Conservation (phyloP, 176 grass and related monocot species). For the Aegilops bicornis region DNA sequence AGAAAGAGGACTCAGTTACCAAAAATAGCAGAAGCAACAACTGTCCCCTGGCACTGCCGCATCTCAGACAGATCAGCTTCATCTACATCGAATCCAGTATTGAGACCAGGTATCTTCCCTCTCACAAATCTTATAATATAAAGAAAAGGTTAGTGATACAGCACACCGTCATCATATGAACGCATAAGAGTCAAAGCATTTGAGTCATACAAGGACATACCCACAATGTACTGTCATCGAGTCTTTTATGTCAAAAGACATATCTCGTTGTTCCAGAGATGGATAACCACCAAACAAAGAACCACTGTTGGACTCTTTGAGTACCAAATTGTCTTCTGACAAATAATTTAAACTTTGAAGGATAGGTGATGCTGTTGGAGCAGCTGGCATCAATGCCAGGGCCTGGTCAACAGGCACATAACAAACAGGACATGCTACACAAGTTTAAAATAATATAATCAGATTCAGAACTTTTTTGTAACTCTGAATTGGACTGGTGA, state of each 20-base stretch:
- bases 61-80: slow-evolving; percentile 87
- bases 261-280: slow-evolving; percentile 69
- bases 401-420: slow-evolving; percentile 85
- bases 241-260: slow-evolving; percentile 84
- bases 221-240: slow-evolving; percentile 87
- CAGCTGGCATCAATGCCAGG: slow-evolving; percentile 55
- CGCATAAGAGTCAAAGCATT: slow-evolving; percentile 27
- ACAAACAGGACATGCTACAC: slow-evolving; percentile 90
- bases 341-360: slow-evolving; percentile 77
- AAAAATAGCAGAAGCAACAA: slow-evolving; percentile 98
- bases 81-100: slow-evolving; percentile 91
- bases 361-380: slow-evolving; percentile 61
- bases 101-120: slow-evolving; percentile 79
- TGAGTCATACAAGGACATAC: slow-evolving; percentile 50
- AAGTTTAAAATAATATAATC: slow-evolving; percentile 46
- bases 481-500: slow-evolving; percentile 23
- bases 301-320: slow-evolving; percentile 54
- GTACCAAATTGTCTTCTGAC: slow-evolving; percentile 60
- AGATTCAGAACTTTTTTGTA: neutral
- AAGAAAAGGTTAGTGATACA: slow-evolving; percentile 30
- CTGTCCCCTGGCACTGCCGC: slow-evolving; percentile 63
- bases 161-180: neutral
- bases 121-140: slow-evolving; percentile 71
- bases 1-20: slow-evolving; percentile 48
- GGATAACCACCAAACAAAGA: slow-evolving; percentile 95